Percentiles rank a stretch among this genome's conserved stretches.
These are phyloP conservation scores for Bryopsis sp. DNA, from an alignment of 139 green algal species.

Conservation along the genomic window DNA sequence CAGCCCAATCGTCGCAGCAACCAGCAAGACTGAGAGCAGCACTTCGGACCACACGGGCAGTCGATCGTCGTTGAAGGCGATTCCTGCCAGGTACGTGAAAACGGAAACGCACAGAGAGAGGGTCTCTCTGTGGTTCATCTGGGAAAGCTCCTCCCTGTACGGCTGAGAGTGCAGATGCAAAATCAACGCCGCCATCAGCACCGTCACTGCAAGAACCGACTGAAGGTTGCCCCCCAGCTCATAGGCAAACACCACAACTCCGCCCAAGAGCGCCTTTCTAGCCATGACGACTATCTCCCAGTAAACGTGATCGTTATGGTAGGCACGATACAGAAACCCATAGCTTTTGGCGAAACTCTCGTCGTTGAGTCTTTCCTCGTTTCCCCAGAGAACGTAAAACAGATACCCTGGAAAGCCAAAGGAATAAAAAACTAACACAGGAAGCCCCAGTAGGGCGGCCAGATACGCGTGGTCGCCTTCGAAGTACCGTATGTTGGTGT, in stretches of 20 bases:
- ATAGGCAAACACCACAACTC: neutral
- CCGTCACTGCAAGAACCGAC: neutral
- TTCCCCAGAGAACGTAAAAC: neutral
- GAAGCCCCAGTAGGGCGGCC: neutral
- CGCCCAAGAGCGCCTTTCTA: neutral
- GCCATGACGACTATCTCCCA: neutral
- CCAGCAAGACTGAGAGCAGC: no score
- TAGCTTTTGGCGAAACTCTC: neutral
- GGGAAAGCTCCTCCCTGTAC: neutral
- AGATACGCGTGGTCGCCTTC: neutral
- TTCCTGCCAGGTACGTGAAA: neutral
- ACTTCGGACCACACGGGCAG: neutral
- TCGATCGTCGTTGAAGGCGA: conserved; percentile 1
- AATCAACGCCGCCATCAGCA: neutral
- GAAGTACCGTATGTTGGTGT: conserved; percentile 1
- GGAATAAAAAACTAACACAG: neutral
- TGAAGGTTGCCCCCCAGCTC: conserved; percentile 11
- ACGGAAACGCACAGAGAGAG: neutral
- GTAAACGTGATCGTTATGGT: neutral
- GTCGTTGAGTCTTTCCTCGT: neutral
- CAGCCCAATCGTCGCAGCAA: no score
- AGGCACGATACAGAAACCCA: conserved; percentile 8
- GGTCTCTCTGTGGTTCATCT: neutral
- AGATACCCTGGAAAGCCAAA: neutral
- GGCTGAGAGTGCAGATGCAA: neutral